Base-by-base conservation (phyloP, 371 early-diverging fungal species). In the Syncephalis plumigaleata region DNA sequence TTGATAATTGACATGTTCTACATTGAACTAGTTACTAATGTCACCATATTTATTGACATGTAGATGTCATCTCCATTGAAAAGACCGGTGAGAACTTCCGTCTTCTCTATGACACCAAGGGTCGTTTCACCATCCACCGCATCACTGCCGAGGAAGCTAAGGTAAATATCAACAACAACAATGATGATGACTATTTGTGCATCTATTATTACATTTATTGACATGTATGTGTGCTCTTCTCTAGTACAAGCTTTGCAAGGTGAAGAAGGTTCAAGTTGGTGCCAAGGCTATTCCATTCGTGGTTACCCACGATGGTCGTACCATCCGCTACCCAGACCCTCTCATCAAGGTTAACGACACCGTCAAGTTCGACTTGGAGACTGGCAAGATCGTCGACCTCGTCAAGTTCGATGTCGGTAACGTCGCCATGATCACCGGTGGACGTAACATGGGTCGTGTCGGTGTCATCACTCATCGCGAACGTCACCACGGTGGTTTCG, bases 81-180 rank as follows among this genome's bases (percentile, higher is more conserved):
- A 95, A 92, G 81, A 98, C 98, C 52, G 89, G 91, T 63, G 95
- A 98, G 79, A 84, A 96, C 85, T 98, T 94, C 89, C 90, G 99
- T 68, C 80, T 99, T 51, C 77, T 98, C 70, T 98, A 93, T 77
- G 98, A 96, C 75, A 76, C 82, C 71, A 95, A 94, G 81, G 95
- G 96, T 60, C 97, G 97, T 65, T 99, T 98, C 84, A 84, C 90
- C 63, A 85, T 98, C 69, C 98, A 98, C 84, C 87, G 92, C 64
- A 98, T 99, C 72, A 87, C 85, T 46, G 86, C 82, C 45, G 97
- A 97, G 70, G 99, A 98, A 75, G 91, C 95, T 68, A 82, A 91
- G 72, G 64, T 64, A 37, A 18, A 21, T 31, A 31, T 4, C 31
- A 11, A 31, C 31, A 31, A 4, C 11, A 31, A 11, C 11, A n/a